Evolutionary conservation across 257 asterid species (phyloP).

Genomic region (Agastache rugosa): DNA sequence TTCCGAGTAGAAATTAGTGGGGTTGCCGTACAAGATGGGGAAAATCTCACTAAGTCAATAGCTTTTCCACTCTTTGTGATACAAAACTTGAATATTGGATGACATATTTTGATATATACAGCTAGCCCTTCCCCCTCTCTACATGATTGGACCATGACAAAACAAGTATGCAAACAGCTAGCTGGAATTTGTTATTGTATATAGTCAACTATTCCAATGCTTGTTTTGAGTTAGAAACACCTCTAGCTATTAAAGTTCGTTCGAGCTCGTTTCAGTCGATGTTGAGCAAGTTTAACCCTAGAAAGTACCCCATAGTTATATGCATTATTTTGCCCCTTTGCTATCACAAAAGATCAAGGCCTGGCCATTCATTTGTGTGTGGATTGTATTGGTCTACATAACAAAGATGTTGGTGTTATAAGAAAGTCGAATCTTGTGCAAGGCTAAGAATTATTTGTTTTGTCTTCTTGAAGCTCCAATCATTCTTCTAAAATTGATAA

Average conservation of each 20-base stretch:
- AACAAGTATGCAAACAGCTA: conserved; percentile 7
- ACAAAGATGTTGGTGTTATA: not conserved
- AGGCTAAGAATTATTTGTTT: not conserved
- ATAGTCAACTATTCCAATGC: not conserved
- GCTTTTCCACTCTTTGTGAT: conserved; percentile 22
- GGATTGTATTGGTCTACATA: not conserved
- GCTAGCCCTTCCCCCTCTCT: conserved; percentile 34
- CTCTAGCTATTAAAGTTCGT: not conserved
- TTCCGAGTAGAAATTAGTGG: not conserved
- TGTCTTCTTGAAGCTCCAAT: not conserved
- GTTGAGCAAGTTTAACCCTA: too few relatives aligned
- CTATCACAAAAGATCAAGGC: not conserved
- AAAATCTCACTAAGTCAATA: not conserved
- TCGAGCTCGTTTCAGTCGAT: not conserved
- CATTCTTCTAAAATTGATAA: too few relatives aligned
- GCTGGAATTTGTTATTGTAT: not conserved
- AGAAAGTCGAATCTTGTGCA: not conserved
- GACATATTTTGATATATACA: too few relatives aligned
- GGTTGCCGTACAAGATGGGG: conserved; percentile 19
- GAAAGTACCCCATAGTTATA: conserved; percentile 1
- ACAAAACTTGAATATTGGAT: not conserved
- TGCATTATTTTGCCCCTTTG: not conserved
- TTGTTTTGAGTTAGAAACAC: too few relatives aligned
- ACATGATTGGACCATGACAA: conserved; percentile 27
- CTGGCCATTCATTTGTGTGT: not conserved